These are phyloP conservation scores for Arthrobotrys sinensis DNA, from an alignment of 2,329 filamentous ascomycete genomes.

Conservation along the genomic window DNA sequence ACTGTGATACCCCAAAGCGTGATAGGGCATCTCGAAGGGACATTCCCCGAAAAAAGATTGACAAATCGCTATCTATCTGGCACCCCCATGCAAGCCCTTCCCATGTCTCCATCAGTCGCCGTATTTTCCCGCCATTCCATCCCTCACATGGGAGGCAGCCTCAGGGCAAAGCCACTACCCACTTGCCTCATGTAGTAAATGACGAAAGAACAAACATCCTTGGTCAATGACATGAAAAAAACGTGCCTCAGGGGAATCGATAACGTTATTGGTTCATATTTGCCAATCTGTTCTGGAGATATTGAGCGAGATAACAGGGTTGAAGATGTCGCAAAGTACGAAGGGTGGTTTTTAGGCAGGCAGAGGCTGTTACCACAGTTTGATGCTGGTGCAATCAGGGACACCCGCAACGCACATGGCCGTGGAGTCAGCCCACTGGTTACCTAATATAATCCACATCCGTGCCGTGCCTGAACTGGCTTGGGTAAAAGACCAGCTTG, in stretches of 20 bases:
- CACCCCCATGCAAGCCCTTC: constrained; percentile 59
- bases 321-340: constrained; percentile 36
- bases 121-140: constrained; percentile 54
- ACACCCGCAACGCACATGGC: constrained; percentile 19
- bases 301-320: constrained; percentile 56
- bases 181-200: constrained; percentile 61
- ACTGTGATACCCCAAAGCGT: constrained; percentile 41
- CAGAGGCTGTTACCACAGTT: constrained; percentile 16
- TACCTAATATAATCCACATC: constrained; percentile 28
- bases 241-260: constrained; percentile 45
- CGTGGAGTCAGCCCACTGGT: constrained; percentile 15
- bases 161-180: constrained; percentile 60
- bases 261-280: constrained; percentile 56
- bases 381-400: constrained; percentile 4
- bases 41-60: constrained; percentile 59
- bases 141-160: constrained; percentile 50
- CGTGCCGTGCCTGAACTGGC: constrained; percentile 2
- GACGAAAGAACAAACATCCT: constrained; percentile 58
- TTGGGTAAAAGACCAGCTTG: background rate
- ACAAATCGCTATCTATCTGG: constrained; percentile 61
- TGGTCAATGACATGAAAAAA: constrained; percentile 44
- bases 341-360: constrained; percentile 19
- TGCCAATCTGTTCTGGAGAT: constrained; percentile 47
- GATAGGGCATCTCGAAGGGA: constrained; percentile 47
- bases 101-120: constrained; percentile 61